Base-by-base conservation (phyloP, 768 basidiomycete species). In the Tricholoma furcatifolium region DNA sequence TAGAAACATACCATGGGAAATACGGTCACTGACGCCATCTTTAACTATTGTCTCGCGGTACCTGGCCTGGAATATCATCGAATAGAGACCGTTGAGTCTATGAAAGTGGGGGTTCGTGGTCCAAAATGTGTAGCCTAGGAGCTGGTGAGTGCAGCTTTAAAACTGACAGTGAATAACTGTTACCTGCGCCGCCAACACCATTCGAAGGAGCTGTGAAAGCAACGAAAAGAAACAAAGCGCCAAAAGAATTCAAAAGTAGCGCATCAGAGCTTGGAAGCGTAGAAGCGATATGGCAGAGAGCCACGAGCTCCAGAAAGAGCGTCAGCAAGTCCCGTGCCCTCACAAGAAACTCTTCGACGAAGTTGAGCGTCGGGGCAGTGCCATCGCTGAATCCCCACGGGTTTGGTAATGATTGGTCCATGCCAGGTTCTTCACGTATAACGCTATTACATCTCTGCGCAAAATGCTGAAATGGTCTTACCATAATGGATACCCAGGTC, bases 61-160 rank as follows among this genome's bases (percentile, higher is more conserved):
- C 12, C 65, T 56, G 1, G 51, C 42, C 27, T 69, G 66, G 45
- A 78, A 79, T 1, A 73, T 61, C n/a, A 74, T 67, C 1, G 65
- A 60, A 51, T 74, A 73, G 10, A 78, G 66, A 12, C 65, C 49
- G 21, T 67, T 65, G 42, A 79, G 66, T 10, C 67, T 64, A 53
- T 70, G 64, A 51, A 73, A 80, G 50, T 67, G 54, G 0, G 20
- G 8, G 51, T 76, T 72, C 1, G 62, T 62, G 1, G 72, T 69
- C 71, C 71, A 75, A 51, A 73, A 77, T 1, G 74, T 64, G 51
- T 72, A 79, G 1, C 70, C 76, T 75, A 30, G 40, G n/a, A 21
- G 11, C 15, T n/a, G n/a, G 39, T 44, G 24, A 36, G 23, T 4
- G 34, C 12, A n/a, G n/a, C n/a, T n/a, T n/a, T 7, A 23, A 8